A percentile compares a stretch with the other conserved stretches of the same genome.
Conservation (phyloP, 345 rosid species). For the Cardiospermum halicacabum region DNA sequence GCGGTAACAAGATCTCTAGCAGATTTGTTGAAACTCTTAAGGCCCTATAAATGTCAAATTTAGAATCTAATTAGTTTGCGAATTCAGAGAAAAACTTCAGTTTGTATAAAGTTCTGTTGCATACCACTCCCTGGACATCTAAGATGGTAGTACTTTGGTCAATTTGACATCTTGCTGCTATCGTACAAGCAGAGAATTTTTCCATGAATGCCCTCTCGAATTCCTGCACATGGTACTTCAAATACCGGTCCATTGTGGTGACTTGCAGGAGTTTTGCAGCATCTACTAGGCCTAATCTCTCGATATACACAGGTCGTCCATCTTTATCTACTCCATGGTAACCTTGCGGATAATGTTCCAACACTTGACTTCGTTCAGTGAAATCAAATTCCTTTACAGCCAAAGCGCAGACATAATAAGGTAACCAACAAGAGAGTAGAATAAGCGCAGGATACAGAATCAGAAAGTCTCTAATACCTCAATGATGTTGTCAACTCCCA, state of each 20-base stretch:
- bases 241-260: slow-evolving; percentile 83
- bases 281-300: slow-evolving; percentile 83
- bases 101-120: slow-evolving; percentile 15
- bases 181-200: slow-evolving; percentile 86
- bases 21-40: slow-evolving; percentile 80
- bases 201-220: slow-evolving; percentile 75
- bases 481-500: slow-evolving; percentile 62
- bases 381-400: slow-evolving; percentile 70
- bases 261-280: slow-evolving; percentile 89
- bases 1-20: slow-evolving; percentile 84
- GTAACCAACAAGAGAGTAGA: not conserved
- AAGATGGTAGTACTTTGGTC: slow-evolving; percentile 96
- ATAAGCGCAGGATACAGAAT: not conserved
- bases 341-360: slow-evolving; percentile 84
- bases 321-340: slow-evolving; percentile 94
- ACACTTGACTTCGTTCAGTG: slow-evolving; percentile 57
- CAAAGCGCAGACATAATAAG: not conserved
- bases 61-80: not conserved
- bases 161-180: slow-evolving; percentile 81
- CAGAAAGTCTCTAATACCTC: slow-evolving; percentile 39
- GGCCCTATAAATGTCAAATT: slow-evolving; percentile 51
- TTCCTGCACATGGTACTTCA: slow-evolving; percentile 87
- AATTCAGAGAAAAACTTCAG: not conserved
- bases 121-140: slow-evolving; percentile 99
- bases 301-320: slow-evolving; percentile 89